Base-by-base conservation (phyloP, 2,329 filamentous ascomycete species). In the Xylariaceae sp. region DNA sequence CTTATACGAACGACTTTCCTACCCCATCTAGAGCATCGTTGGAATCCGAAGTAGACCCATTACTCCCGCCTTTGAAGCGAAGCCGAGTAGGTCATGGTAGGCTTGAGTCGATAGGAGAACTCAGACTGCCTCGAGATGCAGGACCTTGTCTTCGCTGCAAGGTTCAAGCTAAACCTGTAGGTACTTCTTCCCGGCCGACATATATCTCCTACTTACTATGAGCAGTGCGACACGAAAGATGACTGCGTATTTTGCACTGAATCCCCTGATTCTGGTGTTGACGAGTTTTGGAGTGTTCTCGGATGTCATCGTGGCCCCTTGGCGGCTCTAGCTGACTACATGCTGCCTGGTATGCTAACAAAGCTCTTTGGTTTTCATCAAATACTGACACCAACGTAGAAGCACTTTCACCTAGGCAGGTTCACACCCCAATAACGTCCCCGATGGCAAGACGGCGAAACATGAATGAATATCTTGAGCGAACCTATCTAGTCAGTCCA, bases 81-180 rank as follows among this genome's bases (percentile, higher is more conserved):
- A 74, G 69, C 39, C 67, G 74, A 33, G 66, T 73, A 22, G 73
- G 72, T 3, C 74, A 74, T 47, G 69, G 72, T 29, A 69, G 73
- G 18, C 61, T 80, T 2, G 68, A 79, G 52, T 79, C 76, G 15
- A 79, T 80, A 34, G 74, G 71, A 32, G 76, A 79, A 56, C 65
- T 80, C 3, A 67, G 67, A 31, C 64, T 79, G 8, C 63, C 73
- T 15, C 68, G 66, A 30, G 69, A 73, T 28, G 57, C 64, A 13
- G 67, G 68, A 13, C 66, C 69, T 12, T 79, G 76, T 51, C 63
- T 79, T 31, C 71, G 72, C 32, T 80, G 76, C 53, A 71, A 65
- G 53, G 60, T 70, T 8, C 54, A 66, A 24, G 68, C 68, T 34
- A 68, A 66, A 54, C 62, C 65, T 52, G 75, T 78, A 65, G 54